Conservation (phyloP, 768 basidiomycete species). For the Mycena alexandri region DNA sequence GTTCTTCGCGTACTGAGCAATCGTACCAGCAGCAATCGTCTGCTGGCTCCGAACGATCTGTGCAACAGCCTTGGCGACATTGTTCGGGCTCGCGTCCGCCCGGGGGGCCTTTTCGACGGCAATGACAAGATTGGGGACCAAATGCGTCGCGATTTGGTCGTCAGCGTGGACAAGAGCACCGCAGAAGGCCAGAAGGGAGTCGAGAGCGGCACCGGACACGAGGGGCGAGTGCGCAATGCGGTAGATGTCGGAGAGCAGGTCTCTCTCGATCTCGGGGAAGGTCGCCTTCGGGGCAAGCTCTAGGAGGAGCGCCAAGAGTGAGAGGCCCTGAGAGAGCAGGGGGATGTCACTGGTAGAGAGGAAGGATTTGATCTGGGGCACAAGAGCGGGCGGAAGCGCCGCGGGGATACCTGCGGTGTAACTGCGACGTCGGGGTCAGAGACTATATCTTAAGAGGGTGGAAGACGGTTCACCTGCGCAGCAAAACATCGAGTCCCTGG, state of each 20-base stretch:
- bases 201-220: slow-evolving; percentile 81
- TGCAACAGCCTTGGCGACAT: slow-evolving; percentile 89
- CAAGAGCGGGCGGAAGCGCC: slow-evolving; percentile 70
- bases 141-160: slow-evolving; percentile 81
- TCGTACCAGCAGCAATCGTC: slow-evolving; percentile 82
- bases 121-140: slow-evolving; percentile 82
- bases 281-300: slow-evolving; percentile 74
- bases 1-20: slow-evolving; percentile 86
- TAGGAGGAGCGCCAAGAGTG: slow-evolving; percentile 75
- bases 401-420: slow-evolving; percentile 62
- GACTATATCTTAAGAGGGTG: background rate
- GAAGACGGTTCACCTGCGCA: slow-evolving; percentile 65
- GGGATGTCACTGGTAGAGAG: slow-evolving; percentile 83
- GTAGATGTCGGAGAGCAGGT: slow-evolving; percentile 75
- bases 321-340: slow-evolving; percentile 79
- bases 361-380: slow-evolving; percentile 82
- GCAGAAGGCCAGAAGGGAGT: slow-evolving; percentile 88
- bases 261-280: slow-evolving; percentile 83
- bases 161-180: slow-evolving; percentile 86
- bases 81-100: slow-evolving; percentile 67
- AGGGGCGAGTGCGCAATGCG: slow-evolving; percentile 82
- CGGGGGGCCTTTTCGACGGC: slow-evolving; percentile 75
- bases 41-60: slow-evolving; percentile 81
- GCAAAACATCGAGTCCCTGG: slow-evolving; percentile 76
- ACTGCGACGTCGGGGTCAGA: slow-evolving; percentile 38